Conservation (phyloP, 208 protist genomes). For the Trypanosomatidae sp. region DNA sequence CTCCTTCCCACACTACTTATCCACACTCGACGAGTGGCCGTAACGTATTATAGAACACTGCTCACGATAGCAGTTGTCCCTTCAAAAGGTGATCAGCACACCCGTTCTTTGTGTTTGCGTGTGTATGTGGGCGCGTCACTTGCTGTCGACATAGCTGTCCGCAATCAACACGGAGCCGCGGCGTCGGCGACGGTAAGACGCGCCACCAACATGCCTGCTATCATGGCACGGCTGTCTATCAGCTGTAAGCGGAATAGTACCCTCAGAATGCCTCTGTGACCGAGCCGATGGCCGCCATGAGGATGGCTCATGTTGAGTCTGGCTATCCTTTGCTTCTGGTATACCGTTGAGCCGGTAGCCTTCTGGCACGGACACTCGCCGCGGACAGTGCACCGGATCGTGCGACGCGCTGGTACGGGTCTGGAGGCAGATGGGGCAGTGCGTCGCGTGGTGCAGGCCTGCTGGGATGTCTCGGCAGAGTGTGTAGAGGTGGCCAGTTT, state of each 20-base stretch:
- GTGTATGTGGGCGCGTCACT: neutral
- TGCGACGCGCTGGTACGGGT: conserved; percentile 30
- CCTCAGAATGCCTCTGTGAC: neutral
- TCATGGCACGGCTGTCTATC: neutral
- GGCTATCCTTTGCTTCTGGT: conserved; percentile 5
- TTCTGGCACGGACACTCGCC: conserved; percentile 37
- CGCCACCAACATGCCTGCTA: neutral
- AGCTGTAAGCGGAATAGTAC: neutral
- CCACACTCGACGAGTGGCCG: neutral
- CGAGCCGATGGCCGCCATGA: neutral
- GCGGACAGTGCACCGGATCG: conserved; percentile 47
- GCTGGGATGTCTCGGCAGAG: conserved; percentile 41
- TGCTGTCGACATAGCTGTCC: conserved; percentile 42
- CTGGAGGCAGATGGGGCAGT: conserved; percentile 62
- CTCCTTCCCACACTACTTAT: neutral
- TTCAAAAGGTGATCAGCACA: neutral
- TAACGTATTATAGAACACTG: neutral
- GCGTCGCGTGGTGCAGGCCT: conserved; percentile 39
- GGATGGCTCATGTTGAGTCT: too few relatives aligned
- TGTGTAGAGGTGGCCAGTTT: conserved; percentile 47
- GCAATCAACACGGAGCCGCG: conserved; percentile 47
- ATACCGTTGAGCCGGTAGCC: conserved; percentile 41
- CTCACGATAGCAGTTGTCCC: neutral
- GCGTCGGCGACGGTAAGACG: conserved; percentile 1
- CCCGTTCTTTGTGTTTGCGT: neutral